A percentile compares a stretch with the other conserved stretches of the same genome.
Conservation (phyloP, 805 yeast species). For the Wickerhamiella musiphila region DNA sequence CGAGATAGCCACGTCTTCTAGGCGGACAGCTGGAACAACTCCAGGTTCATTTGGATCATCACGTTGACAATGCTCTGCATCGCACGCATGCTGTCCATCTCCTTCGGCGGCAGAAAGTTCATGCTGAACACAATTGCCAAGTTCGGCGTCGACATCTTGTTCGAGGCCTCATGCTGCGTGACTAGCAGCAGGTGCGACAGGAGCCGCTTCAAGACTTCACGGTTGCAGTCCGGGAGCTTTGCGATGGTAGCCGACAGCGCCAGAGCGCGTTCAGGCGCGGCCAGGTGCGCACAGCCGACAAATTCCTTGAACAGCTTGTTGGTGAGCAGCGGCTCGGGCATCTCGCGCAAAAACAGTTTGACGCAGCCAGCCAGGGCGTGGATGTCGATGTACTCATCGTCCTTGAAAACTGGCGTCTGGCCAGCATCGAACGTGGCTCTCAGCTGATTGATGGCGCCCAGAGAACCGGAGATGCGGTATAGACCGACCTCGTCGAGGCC, state of each 20-base stretch:
- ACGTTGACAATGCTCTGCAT: constrained; percentile 35
- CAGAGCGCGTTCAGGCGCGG: constrained; percentile 11
- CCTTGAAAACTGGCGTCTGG: constrained; percentile 27
- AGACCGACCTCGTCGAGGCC: constrained; percentile 85
- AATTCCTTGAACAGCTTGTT: constrained; percentile 46
- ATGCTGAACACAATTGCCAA: constrained; percentile 75
- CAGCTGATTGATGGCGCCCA: constrained; percentile 37
- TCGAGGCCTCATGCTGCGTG: constrained; percentile 44
- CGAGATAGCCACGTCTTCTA: too few relatives aligned
- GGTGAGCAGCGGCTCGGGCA: constrained; percentile 71
- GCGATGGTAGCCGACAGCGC: constrained; percentile 21
- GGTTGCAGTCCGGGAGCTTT: constrained; percentile 48
- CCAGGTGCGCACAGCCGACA: constrained; percentile 18
- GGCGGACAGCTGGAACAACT: constrained; percentile 16
- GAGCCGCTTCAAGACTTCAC: constrained; percentile 46
- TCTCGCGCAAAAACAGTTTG: constrained; percentile 64
- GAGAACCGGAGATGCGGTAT: constrained; percentile 57
- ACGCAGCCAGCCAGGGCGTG: constrained; percentile 81
- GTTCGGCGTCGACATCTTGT: constrained; percentile 79
- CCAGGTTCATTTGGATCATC: constrained; percentile 25
- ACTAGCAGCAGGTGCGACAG: constrained; percentile 54
- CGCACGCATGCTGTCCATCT: constrained; percentile 35
- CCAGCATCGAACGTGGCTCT: constrained; percentile 40
- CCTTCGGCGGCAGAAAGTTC: constrained; percentile 33
- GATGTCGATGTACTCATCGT: constrained; percentile 54